These are phyloP conservation scores for Alternaria sp. DNA, from an alignment of 2,329 filamentous ascomycete genomes.

Conservation along the genomic window DNA sequence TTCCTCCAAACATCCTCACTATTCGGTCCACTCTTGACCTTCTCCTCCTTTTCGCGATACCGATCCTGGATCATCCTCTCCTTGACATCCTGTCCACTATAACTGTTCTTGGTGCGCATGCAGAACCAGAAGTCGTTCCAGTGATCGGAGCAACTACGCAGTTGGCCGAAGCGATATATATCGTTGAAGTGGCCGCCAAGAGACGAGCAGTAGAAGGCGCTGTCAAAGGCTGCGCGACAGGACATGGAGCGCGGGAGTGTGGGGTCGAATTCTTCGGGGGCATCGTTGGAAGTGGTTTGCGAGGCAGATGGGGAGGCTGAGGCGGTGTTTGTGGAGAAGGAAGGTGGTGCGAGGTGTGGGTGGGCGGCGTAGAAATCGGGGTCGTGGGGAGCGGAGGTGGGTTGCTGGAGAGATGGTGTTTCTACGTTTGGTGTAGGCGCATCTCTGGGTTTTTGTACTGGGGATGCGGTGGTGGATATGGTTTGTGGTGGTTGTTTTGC, in stretches of 20 bases:
- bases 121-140: conserved; percentile 98
- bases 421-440: conserved; percentile 25
- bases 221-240: conserved; percentile 89
- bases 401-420: conserved; percentile 2
- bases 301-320: conserved; percentile 20
- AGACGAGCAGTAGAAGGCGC: conserved; percentile 91
- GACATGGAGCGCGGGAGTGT: conserved; percentile 81
- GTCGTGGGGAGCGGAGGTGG: conserved; percentile 55
- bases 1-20: conserved; percentile 92
- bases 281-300: conserved; percentile 2
- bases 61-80: conserved; percentile 69
- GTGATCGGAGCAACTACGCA: conserved; percentile 80
- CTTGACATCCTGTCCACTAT: conserved; percentile 64
- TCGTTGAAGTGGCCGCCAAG: conserved; percentile 90
- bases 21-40: conserved; percentile 73
- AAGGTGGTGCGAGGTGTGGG: conserved; percentile 55
- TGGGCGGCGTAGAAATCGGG: conserved; percentile 64
- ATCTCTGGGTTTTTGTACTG: conserved; percentile 16
- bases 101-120: conserved; percentile 77
- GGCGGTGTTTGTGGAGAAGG: conserved; percentile 27
- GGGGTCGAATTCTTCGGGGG: conserved; percentile 32
- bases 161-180: conserved; percentile 83
- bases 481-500: conserved; percentile 28
- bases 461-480: conserved; percentile 7
- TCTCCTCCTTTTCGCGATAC: conserved; percentile 71